phyloP scores from a whole-genome alignment of 2,329 filamentous ascomycete species.

The Xylariaceae sp. region DNA sequence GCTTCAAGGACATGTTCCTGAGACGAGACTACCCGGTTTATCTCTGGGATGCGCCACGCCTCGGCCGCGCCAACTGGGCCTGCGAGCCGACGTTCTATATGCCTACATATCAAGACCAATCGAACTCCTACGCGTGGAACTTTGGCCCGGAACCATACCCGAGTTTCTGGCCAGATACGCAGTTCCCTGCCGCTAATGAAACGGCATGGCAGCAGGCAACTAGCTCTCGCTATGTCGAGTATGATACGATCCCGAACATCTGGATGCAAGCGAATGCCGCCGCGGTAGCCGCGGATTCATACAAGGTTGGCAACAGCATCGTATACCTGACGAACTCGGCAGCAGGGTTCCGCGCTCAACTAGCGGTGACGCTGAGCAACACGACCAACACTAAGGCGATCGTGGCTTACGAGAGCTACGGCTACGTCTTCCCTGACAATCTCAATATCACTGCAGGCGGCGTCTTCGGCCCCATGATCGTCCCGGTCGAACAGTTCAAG shows the following conservation, averaged over 20 bases:
- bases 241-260: constrained; percentile 43
- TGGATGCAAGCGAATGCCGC: constrained; percentile 45
- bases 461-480: constrained; percentile 35
- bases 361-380: constrained; percentile 45
- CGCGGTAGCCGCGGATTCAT: constrained; percentile 44
- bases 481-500: constrained; percentile 39
- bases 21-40: constrained; percentile 47
- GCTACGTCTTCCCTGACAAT: constrained; percentile 37
- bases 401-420: constrained; percentile 40
- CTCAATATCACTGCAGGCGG: constrained; percentile 33
- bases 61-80: constrained; percentile 48
- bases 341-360: constrained; percentile 42
- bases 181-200: constrained; percentile 43
- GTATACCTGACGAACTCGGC: constrained; percentile 47
- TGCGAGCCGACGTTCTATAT: constrained; percentile 42
- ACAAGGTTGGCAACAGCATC: constrained; percentile 40
- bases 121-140: constrained; percentile 47
- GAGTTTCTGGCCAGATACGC: constrained; percentile 44
- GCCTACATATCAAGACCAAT: constrained; percentile 44
- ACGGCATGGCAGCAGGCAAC: constrained; percentile 46
- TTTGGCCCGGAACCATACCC: constrained; percentile 42
- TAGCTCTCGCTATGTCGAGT: constrained; percentile 45
- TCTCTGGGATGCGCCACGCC: constrained; percentile 47
- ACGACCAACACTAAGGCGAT: constrained; percentile 47
- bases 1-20: constrained; percentile 49